Base-by-base conservation (phyloP, 2,329 filamentous ascomycete genomes). In the Monosporascus sp. region DNA sequence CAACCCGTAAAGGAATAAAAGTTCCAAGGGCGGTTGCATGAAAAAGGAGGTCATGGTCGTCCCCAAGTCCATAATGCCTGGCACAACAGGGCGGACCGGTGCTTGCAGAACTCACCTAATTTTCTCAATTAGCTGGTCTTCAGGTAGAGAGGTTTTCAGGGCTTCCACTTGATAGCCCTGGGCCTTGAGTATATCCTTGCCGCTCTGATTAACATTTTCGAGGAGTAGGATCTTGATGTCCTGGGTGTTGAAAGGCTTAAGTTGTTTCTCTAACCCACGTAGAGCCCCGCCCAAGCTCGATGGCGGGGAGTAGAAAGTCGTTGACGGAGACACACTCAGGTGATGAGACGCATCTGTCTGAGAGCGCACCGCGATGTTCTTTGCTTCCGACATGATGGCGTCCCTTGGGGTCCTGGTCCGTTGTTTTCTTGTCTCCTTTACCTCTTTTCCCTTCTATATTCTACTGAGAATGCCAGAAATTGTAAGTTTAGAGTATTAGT, bases 121-220 rank as follows among this genome's bases (percentile, higher is more conserved):
- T 81, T 96, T 99, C 76, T 96, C 87, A 69, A 99, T 96, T 64
- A 99, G 83, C 75, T 97, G 82, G 63, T 94, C 91, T 70, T 99
- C 94, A 0, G 91, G 87, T 53, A 99, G 76, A 36, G 92, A 96
- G 59, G 84, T 86, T 78, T 97, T 99, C 60, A 93, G 76, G 49
- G 85, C 83, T 74, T 99, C 94, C 36, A 99, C 94, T 73, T 99
- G 94, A 72, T 99, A 99, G 55, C 94, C 94, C 73, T 99, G 92
- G 53, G 77, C 79, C 54, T 76, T 83, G 54, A 99, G 79, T 53
- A 97, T 92, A 47, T 95, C 86, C 64, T 85, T 83, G 16, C 94
- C 94, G 24, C 91, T 90, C 73, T 90, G 78, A 71, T 99, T 99
- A 67, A 99, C 90, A 73, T 97, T 99, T 71, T 99, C 94, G 34